These are phyloP conservation scores for Ganoderma leucocontextum DNA, from an alignment of 1,284 basidiomycete genomes.

Conservation along the genomic window DNA sequence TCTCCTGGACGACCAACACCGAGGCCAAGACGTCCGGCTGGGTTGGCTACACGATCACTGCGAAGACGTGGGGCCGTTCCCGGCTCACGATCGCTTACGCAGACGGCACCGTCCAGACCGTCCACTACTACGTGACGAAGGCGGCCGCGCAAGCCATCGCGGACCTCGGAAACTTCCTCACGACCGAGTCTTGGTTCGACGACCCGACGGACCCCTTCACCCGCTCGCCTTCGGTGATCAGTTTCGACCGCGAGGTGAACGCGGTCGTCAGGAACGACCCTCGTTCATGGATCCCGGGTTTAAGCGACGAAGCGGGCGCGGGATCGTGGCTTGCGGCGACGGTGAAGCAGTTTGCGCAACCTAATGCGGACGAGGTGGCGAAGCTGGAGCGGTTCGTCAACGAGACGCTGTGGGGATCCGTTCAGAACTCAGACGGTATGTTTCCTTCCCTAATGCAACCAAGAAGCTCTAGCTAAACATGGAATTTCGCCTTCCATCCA, in stretches of 20 bases:
- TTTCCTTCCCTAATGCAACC: neutral
- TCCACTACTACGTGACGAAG: conserved; percentile 63
- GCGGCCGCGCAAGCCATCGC: conserved; percentile 54
- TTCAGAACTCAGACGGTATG: conserved; percentile 61
- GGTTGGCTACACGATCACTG: conserved; percentile 59
- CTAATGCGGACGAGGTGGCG: conserved; percentile 57
- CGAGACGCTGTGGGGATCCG: conserved; percentile 56
- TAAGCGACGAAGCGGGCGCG: conserved; percentile 67
- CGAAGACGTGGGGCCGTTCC: conserved; percentile 57
- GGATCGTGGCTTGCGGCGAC: conserved; percentile 65
- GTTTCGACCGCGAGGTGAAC: conserved; percentile 61
- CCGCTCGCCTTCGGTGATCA: conserved; percentile 64
- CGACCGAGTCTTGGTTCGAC: conserved; percentile 63
- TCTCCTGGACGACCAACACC: conserved; percentile 54
- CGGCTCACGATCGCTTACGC: conserved; percentile 58
- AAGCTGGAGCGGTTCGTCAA: conserved; percentile 62
- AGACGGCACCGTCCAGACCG: conserved; percentile 61
- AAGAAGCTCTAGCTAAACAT: neutral
- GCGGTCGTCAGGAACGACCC: conserved; percentile 54
- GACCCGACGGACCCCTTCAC: conserved; percentile 59
- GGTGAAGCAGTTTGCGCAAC: conserved; percentile 65
- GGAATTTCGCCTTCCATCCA: conserved; percentile 23
- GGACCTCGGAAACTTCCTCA: conserved; percentile 63
- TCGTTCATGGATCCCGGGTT: conserved; percentile 64
- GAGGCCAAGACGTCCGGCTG: conserved; percentile 53